phyloP scores from a whole-genome alignment of 805 yeast species.

The Wickerhamiella dianesei region DNA sequence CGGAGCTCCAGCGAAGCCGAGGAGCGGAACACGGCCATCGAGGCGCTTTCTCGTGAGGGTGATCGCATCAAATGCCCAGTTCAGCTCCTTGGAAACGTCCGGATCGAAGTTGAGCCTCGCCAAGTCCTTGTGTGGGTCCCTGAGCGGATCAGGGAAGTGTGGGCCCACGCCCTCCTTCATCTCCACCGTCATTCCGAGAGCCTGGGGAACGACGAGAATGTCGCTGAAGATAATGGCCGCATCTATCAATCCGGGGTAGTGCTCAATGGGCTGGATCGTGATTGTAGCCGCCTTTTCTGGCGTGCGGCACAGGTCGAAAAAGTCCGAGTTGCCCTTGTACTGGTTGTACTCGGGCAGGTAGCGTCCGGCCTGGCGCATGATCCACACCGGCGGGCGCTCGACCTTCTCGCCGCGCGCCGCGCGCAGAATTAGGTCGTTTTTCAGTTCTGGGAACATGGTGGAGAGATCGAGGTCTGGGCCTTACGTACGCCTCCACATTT shows the following conservation, averaged over 20 bases:
- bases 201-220: constrained; percentile 92
- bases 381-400: constrained; percentile 86
- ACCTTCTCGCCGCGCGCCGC: constrained; percentile 85
- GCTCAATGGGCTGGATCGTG: constrained; percentile 90
- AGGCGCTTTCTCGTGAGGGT: constrained; percentile 77
- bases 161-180: constrained; percentile 96
- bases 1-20: constrained; percentile 96
- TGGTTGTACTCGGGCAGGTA: constrained; percentile 70
- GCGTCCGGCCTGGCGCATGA: constrained; percentile 22
- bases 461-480: background rate
- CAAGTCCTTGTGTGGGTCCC: constrained; percentile 54
- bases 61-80: constrained; percentile 92
- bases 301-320: constrained; percentile 89
- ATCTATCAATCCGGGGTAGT: constrained; percentile 76
- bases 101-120: constrained; percentile 34
- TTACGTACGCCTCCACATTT: too few species aligned
- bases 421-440: constrained; percentile 81
- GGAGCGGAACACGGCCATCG: constrained; percentile 79
- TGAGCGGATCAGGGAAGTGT: constrained; percentile 74
- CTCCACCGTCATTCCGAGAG: constrained; percentile 89
- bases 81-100: constrained; percentile 64
- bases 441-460: constrained; percentile 49
- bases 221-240: constrained; percentile 97
- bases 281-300: constrained; percentile 88
- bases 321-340: constrained; percentile 74